Base-by-base conservation (phyloP, 2,329 filamentous ascomycete genomes). In the Penicillium sp. region DNA sequence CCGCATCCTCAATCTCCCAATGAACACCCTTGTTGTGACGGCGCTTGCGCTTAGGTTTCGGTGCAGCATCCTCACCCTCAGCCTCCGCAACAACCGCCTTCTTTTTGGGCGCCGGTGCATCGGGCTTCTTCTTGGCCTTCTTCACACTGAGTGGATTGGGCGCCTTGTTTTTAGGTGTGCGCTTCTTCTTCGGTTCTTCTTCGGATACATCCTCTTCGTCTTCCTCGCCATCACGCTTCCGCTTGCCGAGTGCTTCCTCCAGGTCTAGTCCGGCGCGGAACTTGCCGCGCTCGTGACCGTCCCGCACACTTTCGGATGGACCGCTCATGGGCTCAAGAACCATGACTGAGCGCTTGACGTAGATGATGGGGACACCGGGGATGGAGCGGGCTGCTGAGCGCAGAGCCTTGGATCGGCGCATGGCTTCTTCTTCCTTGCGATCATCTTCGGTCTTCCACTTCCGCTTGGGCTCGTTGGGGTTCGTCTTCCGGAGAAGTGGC, bases 301-400 rank as follows among this genome's bases (percentile, higher is more conserved):
- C 72, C 36, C 75, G 68, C 11, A 78, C 67, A 21, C 67, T 67
- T 59, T 77, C 74, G 13, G 76, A 79, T 1, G 69, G 67, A 18
- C 65, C 70, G 51, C 77, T 79, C 71, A 80, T 69, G 13, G 78
- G 78, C 63, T 80, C 78, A 52, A 80, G 62, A 13, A 80, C 72
- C 78, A 80, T 80, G 7, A 80, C 77, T 14, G 77, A 79, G 44
- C 78, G 70, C 66, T 80, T 80, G 31, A 81, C 78, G 62, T 79
- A 81, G 42, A 81, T 74, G 27, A 80, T 76, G 14, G 78, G 78
- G 31, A 80, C 77, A 47, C 78, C 78, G 13, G 76, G 76, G 10
- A 80, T 75, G 16, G 71, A 62, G 40, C 78, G 69, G 43, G 76
- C 76, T 10, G 64, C 66, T 9, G 69, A 62, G 13, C 78, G 66